Conservation (phyloP, 192 early-diverging fungal species). For the Diversispora epigaea region DNA sequence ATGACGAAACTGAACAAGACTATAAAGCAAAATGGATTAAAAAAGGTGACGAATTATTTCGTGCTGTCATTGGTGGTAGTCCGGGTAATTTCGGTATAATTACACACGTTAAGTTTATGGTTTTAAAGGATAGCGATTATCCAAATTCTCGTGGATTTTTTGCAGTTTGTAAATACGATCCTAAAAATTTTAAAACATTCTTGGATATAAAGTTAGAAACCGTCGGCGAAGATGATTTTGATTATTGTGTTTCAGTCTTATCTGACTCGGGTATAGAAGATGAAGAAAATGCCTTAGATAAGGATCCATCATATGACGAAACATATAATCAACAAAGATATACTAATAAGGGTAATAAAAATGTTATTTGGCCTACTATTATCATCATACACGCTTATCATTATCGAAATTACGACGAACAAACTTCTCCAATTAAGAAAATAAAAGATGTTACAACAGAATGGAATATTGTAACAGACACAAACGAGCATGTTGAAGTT, state of each 20-base stretch:
- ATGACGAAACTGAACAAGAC: neutral
- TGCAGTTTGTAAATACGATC: neutral
- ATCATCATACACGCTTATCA: conserved; percentile 1
- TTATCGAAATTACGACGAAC: neutral
- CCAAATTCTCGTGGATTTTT: neutral
- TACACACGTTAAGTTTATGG: neutral
- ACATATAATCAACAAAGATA: neutral
- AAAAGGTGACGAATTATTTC: conserved; percentile 3
- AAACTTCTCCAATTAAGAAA: neutral
- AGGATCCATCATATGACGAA: neutral
- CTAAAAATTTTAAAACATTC: neutral
- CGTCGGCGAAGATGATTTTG: neutral
- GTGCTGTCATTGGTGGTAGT: neutral
- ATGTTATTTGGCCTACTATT: neutral
- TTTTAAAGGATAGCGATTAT: neutral
- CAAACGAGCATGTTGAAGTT: neutral
- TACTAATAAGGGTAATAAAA: neutral
- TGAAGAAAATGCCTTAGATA: conserved; percentile 10
- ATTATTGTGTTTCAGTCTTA: neutral
- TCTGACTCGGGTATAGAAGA: neutral
- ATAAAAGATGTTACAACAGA: neutral
- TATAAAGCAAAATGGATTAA: neutral
- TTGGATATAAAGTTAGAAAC: neutral
- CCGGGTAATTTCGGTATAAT: neutral
- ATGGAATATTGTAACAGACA: neutral